Percentiles rank a stretch among this genome's conserved stretches.
phyloP scores from a whole-genome alignment of 371 early-diverging fungal genomes.

The Mucor lusitanicus region DNA sequence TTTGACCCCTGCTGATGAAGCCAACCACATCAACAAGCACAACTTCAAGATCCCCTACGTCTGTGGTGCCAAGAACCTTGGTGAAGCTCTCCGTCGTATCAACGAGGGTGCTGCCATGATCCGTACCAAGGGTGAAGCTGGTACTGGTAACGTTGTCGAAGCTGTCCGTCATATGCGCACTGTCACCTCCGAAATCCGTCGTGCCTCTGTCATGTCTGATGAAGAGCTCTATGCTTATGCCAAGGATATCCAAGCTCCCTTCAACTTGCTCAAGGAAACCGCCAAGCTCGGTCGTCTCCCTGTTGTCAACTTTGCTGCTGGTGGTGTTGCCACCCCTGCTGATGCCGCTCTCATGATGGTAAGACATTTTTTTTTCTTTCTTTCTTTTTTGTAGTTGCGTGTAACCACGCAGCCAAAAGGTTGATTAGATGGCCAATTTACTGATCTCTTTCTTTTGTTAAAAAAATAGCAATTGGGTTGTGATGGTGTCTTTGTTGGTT shows the following conservation, averaged over 20 bases:
- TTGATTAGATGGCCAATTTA: not conserved
- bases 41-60: conserved; percentile 93
- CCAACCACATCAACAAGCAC: conserved; percentile 93
- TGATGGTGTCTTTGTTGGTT: conserved; percentile 95
- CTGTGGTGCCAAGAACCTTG: conserved; percentile 95
- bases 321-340: conserved; percentile 96
- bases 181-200: conserved; percentile 82
- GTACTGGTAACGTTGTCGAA: conserved; percentile 95
- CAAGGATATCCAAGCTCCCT: conserved; percentile 92
- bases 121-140: conserved; percentile 98
- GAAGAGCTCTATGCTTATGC: conserved; percentile 84
- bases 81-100: conserved; percentile 96
- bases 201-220: conserved; percentile 69
- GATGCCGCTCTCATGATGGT: conserved; percentile 97
- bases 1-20: conserved; percentile 93
- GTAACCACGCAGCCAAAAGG: not conserved
- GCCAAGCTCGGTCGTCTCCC: conserved; percentile 90
- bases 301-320: conserved; percentile 98
- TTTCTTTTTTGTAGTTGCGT: not conserved
- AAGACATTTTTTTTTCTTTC: conserved; percentile 11
- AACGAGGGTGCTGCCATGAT: conserved; percentile 97
- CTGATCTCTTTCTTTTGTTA: conserved; percentile 3
- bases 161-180: conserved; percentile 95
- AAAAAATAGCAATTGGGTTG: conserved; percentile 81
- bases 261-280: conserved; percentile 87